Percentiles rank a stretch among this genome's conserved stretches.
These are phyloP conservation scores for Bacidia gigantensis DNA, from an alignment of 495 filamentous ascomycete species.

Conservation along the genomic window DNA sequence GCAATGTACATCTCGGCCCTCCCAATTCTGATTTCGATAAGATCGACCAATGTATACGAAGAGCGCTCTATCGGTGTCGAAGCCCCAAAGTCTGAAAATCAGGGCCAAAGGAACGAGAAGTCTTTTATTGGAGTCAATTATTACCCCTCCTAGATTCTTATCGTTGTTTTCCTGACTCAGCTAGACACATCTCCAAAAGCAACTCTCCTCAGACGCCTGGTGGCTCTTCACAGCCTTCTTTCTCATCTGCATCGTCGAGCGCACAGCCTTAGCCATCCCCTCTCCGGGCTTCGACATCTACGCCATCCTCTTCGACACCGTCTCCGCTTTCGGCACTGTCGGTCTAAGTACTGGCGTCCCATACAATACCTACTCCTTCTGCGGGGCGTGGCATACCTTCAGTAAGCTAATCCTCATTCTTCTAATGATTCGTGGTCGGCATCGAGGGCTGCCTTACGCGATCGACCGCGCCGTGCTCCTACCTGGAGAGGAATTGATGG, in stretches of 20 bases:
- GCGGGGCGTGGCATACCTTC: constrained; percentile 53
- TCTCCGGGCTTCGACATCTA: constrained; percentile 62
- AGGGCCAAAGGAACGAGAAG: no score
- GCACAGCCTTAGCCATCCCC: constrained; percentile 45
- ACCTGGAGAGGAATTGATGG: constrained; percentile 37
- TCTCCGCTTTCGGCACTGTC: constrained; percentile 75
- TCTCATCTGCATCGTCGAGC: constrained; percentile 63
- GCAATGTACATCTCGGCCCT: constrained; percentile 78
- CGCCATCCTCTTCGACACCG: constrained; percentile 73
- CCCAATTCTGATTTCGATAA: constrained; percentile 45
- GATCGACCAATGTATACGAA: constrained; percentile 65
- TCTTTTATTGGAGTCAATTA: no score
- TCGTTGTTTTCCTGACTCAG: no score
- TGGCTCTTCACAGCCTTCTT: constrained; percentile 62
- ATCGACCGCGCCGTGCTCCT: constrained; percentile 68
- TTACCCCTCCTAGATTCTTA: no score
- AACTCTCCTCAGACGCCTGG: constrained; percentile 79
- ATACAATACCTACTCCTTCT: constrained; percentile 54
- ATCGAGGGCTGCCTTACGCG: constrained; percentile 68
- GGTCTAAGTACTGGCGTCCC: constrained; percentile 65
- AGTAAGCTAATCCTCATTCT: constrained; percentile 66
- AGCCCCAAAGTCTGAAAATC: no score
- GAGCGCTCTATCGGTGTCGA: constrained; percentile 59
- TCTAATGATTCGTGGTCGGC: constrained; percentile 66
- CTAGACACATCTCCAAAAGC: constrained; percentile 62